phyloP scores from a whole-genome alignment of 495 filamentous ascomycete genomes.

The Penicillium bialowiezense region DNA sequence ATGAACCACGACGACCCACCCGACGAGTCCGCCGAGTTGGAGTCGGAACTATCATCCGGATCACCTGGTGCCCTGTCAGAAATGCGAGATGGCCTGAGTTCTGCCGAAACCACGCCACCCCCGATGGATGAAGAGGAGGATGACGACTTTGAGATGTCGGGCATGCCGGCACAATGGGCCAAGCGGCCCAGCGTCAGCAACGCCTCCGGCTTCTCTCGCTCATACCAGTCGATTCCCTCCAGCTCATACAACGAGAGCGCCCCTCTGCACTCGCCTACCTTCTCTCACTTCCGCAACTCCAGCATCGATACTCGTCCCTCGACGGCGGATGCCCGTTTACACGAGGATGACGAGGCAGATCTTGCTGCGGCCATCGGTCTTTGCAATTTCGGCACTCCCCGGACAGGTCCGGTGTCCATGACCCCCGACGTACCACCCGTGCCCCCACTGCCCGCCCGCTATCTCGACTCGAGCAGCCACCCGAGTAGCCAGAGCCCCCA shows the following conservation, averaged over 20 bases:
- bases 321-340: slow-evolving; percentile 57
- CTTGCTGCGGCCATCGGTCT: slow-evolving; percentile 89
- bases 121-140: slow-evolving; percentile 48
- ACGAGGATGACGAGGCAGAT: slow-evolving; percentile 59
- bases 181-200: slow-evolving; percentile 56
- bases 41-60: slow-evolving; percentile 76
- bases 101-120: slow-evolving; percentile 54
- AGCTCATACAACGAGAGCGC: slow-evolving; percentile 48
- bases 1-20: slow-evolving; percentile 71
- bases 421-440: slow-evolving; percentile 81
- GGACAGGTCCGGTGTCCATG: slow-evolving; percentile 65
- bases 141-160: slow-evolving; percentile 41
- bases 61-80: slow-evolving; percentile 80
- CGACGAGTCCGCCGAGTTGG: slow-evolving; percentile 60
- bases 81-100: slow-evolving; percentile 63
- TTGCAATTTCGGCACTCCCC: slow-evolving; percentile 86
- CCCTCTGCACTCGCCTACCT: slow-evolving; percentile 44
- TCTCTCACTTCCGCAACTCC: slow-evolving; percentile 47
- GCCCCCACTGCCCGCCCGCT: slow-evolving; percentile 69
- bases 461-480: slow-evolving; percentile 36
- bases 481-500: slow-evolving; percentile 22
- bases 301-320: slow-evolving; percentile 63
- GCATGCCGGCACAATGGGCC: slow-evolving; percentile 31
- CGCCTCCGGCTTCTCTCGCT: slow-evolving; percentile 70
- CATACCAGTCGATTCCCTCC: slow-evolving; percentile 75